Evolutionary conservation across 768 basidiomycete genomes (phyloP).

Genomic region (Kwoniella botswanensis): DNA sequence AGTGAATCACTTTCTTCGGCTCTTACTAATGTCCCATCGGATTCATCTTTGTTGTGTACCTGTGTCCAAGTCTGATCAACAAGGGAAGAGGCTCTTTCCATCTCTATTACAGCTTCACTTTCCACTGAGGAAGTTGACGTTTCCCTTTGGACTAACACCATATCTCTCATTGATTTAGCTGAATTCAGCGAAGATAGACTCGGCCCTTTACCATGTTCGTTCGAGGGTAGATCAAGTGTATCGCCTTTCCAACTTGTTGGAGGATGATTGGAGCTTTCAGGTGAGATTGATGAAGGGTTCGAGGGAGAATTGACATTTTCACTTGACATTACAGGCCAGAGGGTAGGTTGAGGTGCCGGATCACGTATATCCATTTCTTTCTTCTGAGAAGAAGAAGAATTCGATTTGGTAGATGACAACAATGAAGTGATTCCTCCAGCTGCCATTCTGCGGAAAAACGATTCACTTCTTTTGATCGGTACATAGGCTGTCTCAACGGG

Average conservation of each 20-base stretch:
- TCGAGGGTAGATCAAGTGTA: not conserved
- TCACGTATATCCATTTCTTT: conserved; percentile 70
- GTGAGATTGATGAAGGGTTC: not conserved
- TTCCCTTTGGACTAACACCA: conserved; percentile 48
- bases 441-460: conserved; percentile 51
- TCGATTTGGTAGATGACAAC: conserved; percentile 9
- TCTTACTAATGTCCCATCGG: not conserved
- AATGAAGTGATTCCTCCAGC: conserved; percentile 39
- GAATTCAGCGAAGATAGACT: conserved; percentile 39
- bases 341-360: conserved; percentile 72
- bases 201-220: conserved; percentile 30
- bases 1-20: not conserved
- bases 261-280: conserved; percentile 19
- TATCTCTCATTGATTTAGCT: conserved; percentile 49
- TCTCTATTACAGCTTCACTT: conserved; percentile 12
- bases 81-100: not conserved
- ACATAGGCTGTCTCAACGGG: conserved; percentile 72
- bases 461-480: conserved; percentile 67
- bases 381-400: not conserved
- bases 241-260: conserved; percentile 32
- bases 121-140: conserved; percentile 17
- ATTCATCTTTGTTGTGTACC: not conserved
- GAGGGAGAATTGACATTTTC: conserved; percentile 19
- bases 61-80: no score
- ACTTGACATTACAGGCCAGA: conserved; percentile 66